These are phyloP conservation scores for Penicillium waksmanii DNA, from an alignment of 495 filamentous ascomycete species.

Conservation along the genomic window DNA sequence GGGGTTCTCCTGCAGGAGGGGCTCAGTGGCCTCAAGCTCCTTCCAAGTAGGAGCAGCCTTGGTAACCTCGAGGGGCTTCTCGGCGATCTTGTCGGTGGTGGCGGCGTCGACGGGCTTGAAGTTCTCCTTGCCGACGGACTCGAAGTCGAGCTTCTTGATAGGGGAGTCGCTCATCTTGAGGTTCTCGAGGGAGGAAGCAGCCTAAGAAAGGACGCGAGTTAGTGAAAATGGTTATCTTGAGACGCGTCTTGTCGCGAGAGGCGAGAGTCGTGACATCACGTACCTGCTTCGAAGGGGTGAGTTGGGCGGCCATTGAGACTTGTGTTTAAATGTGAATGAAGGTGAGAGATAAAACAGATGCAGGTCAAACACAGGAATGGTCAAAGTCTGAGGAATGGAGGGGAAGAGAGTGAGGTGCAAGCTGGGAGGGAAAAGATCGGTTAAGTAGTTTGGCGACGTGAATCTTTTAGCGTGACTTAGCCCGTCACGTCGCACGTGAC, in stretches of 20 bases:
- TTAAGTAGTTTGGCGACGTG: conserved; percentile 39
- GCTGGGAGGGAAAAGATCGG: conserved; percentile 33
- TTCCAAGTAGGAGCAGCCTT: conserved; percentile 66
- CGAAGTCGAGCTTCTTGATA: conserved; percentile 84
- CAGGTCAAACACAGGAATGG: conserved; percentile 27
- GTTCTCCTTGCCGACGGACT: conserved; percentile 80
- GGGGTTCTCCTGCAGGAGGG: conserved; percentile 92
- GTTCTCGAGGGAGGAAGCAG: conserved; percentile 80
- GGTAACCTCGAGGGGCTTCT: conserved; percentile 49
- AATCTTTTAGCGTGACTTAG: conserved; percentile 48
- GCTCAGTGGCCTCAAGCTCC: conserved; percentile 78
- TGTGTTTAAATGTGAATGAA: conserved; percentile 25
- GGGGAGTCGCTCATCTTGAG: conserved; percentile 91
- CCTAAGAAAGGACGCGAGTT: conserved; percentile 52
- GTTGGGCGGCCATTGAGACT: conserved; percentile 65
- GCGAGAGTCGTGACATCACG: conserved; percentile 45
- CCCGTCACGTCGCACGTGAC: conserved; percentile 54
- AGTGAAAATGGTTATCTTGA: conserved; percentile 19
- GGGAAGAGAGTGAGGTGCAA: conserved; percentile 35
- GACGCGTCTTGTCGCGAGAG: conserved; percentile 44
- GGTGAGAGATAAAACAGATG: conserved; percentile 17
- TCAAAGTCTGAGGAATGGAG: conserved; percentile 27
- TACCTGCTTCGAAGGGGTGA: conserved; percentile 91
- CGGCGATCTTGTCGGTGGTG: conserved; percentile 51
- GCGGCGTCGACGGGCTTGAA: conserved; percentile 52